These are phyloP conservation scores for Gracilariopsis chorda DNA, from an alignment of 23 red algal genomes.

Conservation along the genomic window DNA sequence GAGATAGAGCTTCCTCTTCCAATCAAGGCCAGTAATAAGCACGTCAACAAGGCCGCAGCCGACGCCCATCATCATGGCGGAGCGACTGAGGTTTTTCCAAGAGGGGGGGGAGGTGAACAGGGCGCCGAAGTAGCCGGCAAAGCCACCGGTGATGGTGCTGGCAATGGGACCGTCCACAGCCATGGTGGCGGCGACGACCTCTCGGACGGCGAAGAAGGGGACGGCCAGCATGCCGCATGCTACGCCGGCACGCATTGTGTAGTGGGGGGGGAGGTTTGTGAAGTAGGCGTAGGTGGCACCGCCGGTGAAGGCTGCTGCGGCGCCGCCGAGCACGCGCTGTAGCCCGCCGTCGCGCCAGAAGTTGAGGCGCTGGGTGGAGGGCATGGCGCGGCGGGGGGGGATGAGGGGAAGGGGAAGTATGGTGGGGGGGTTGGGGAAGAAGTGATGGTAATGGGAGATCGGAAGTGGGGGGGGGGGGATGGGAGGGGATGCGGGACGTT, in stretches of 20 bases:
- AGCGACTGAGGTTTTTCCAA: slow-evolving; percentile 2
- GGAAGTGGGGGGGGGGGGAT: not conserved
- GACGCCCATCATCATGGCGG: slow-evolving; percentile 32
- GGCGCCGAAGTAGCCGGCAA: slow-evolving; percentile 37
- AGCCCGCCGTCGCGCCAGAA: slow-evolving; percentile 15
- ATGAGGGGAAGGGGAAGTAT: not conserved
- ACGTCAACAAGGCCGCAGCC: slow-evolving; percentile 27
- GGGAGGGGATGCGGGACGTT: not conserved
- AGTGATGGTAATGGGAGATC: too few relatives aligned
- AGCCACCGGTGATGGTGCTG: slow-evolving; percentile 24
- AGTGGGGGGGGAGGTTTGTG: not conserved
- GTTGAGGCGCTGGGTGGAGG: not conserved
- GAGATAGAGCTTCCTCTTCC: slow-evolving; percentile 25
- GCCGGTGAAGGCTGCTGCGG: not conserved
- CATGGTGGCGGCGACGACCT: not conserved
- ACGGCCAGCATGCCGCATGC: not conserved
- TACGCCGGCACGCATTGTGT: not conserved
- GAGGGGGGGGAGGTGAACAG: not conserved
- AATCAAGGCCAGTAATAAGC: not conserved
- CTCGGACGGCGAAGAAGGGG: slow-evolving; percentile 52
- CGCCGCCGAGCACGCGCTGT: not conserved
- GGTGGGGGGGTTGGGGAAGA: not conserved
- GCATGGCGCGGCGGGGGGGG: not conserved
- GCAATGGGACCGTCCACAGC: slow-evolving; percentile 32
- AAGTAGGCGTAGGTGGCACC: slow-evolving; percentile 28